Percentiles rank a stretch among this genome's conserved stretches.
These are phyloP conservation scores for Sapria himalayana DNA, from an alignment of 345 rosid species.

Conservation along the genomic window DNA sequence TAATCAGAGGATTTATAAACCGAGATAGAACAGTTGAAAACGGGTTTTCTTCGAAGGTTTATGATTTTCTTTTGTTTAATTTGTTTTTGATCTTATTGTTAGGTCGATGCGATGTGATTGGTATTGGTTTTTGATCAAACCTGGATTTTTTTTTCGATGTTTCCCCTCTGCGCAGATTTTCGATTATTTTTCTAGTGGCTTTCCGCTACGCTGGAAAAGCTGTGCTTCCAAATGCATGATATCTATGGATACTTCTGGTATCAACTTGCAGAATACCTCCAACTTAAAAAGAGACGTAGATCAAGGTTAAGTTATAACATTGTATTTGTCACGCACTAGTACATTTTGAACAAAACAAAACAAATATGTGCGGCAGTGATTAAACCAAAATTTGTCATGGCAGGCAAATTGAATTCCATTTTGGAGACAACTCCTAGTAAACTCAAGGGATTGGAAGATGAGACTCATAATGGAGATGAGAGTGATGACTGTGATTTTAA, in stretches of 20 bases:
- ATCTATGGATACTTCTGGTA: constrained; percentile 7
- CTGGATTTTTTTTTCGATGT: background rate
- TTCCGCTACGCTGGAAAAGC: constrained; percentile 61
- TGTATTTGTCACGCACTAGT: too few species aligned
- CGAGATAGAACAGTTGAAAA: constrained; percentile 17
- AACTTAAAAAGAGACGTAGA: background rate
- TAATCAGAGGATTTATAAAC: constrained; percentile 38
- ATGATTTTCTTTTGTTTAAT: background rate
- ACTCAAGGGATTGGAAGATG: too few species aligned
- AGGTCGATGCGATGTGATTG: background rate
- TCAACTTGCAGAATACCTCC: background rate
- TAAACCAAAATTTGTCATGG: too few species aligned
- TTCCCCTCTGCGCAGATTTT: constrained; percentile 23
- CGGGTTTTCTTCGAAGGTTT: constrained; percentile 53
- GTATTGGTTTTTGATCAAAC: background rate
- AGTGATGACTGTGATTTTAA: too few species aligned
- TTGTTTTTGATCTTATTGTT: background rate
- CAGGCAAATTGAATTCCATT: too few species aligned
- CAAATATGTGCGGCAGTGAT: too few species aligned
- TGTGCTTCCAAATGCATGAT: constrained; percentile 14
- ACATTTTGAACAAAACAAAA: too few species aligned
- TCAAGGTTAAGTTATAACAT: constrained; percentile 13
- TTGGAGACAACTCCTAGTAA: too few species aligned
- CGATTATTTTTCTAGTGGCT: constrained; percentile 43
- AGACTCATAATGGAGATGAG: too few species aligned